Conservation (phyloP, 495 filamentous ascomycete genomes). For the Penicillium robsamsonii region DNA sequence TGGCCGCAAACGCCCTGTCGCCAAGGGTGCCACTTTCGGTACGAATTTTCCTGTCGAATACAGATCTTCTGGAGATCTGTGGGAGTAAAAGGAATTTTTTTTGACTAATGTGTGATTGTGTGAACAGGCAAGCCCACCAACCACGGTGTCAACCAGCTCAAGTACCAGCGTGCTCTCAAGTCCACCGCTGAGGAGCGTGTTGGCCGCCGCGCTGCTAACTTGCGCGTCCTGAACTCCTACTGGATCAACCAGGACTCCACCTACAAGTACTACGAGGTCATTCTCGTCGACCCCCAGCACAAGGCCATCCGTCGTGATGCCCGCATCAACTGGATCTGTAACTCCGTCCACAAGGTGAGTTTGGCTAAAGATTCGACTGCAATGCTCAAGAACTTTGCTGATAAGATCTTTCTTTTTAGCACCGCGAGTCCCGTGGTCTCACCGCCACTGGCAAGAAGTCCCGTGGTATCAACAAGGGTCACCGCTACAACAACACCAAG, state of each 20-base stretch:
- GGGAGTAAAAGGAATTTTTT: not conserved
- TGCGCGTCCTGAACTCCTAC: slow-evolving; percentile 99
- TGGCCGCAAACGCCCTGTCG: slow-evolving; percentile 91
- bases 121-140: slow-evolving; percentile 94
- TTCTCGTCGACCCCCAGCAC: slow-evolving; percentile 99
- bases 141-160: slow-evolving; percentile 99
- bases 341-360: slow-evolving; percentile 90
- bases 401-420: slow-evolving; percentile 42
- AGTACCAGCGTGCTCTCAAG: slow-evolving; percentile 98
- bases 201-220: slow-evolving; percentile 95
- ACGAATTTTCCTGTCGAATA: slow-evolving; percentile 29
- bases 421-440: slow-evolving; percentile 94
- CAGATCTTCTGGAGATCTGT: not conserved
- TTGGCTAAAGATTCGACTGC: not conserved
- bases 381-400: not conserved
- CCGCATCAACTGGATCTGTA: slow-evolving; percentile 99
- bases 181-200: slow-evolving; percentile 99
- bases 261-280: slow-evolving; percentile 99
- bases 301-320: slow-evolving; percentile 99
- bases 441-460: slow-evolving; percentile 99
- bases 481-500: slow-evolving; percentile 96
- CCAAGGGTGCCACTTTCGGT: slow-evolving; percentile 99
- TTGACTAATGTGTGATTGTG: slow-evolving; percentile 13
- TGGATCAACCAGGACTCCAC: slow-evolving; percentile 99
- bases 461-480: slow-evolving; percentile 97